A percentile compares a stretch with the other conserved stretches of the same genome.
These are phyloP conservation scores for Phytophthora palmivora DNA, from an alignment of 352 stramenopile species.

Conservation along the genomic window DNA sequence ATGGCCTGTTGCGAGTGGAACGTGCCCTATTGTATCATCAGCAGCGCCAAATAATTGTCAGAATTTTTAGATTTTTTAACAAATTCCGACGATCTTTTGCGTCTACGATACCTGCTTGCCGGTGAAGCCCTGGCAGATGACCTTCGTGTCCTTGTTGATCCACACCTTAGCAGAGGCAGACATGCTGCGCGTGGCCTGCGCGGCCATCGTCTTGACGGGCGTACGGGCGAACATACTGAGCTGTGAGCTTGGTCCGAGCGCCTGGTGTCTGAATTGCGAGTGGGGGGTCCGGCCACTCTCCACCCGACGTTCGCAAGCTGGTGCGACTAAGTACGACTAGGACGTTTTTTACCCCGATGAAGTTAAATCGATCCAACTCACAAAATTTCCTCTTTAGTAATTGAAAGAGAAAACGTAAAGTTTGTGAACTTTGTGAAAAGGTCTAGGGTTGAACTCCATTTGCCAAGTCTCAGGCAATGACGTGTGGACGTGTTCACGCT, in stretches of 20 bases:
- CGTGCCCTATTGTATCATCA: slow-evolving; percentile 84
- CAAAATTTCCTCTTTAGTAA: background rate
- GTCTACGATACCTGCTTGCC: slow-evolving; percentile 94
- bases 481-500: background rate
- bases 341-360: slow-evolving; percentile 30
- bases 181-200: slow-evolving; percentile 72
- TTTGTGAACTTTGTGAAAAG: background rate
- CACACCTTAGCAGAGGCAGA: slow-evolving; percentile 99
- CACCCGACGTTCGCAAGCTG: slow-evolving; percentile 35
- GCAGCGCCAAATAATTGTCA: slow-evolving; percentile 18
- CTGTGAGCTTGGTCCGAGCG: slow-evolving; percentile 6
- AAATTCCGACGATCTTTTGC: slow-evolving; percentile 21
- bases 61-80: slow-evolving; percentile 10
- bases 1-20: slow-evolving; percentile 99
- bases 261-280: slow-evolving; percentile 25
- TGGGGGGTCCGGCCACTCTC: slow-evolving; percentile 20
- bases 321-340: slow-evolving; percentile 26
- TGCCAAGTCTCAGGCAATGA: background rate
- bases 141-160: slow-evolving; percentile 99
- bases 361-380: slow-evolving; percentile 16
- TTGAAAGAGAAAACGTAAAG: background rate
- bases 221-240: slow-evolving; percentile 65
- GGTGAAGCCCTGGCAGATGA: slow-evolving; percentile 99
- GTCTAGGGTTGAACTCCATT: background rate
- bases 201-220: slow-evolving; percentile 54